phyloP scores from a whole-genome alignment of 306 rosid species.

The Dryas octopetala region DNA sequence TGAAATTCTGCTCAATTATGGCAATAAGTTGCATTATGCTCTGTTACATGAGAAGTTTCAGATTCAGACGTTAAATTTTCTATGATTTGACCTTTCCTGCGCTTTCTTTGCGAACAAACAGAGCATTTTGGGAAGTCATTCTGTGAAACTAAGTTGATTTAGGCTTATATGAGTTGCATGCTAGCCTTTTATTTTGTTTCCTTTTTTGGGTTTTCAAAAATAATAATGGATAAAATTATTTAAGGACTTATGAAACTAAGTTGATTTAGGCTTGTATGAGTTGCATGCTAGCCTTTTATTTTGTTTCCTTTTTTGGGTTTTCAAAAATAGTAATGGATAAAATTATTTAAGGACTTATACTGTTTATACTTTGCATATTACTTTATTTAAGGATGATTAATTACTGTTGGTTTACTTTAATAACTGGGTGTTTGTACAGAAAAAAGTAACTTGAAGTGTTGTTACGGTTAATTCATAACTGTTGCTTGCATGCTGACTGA shows the following conservation, averaged over 20 bases:
- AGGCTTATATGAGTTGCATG: background rate
- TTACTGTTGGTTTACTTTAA: slow-evolving; percentile 14
- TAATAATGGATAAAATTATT: background rate
- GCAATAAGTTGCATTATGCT: background rate
- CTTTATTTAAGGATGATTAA: background rate
- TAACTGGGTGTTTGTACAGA: background rate
- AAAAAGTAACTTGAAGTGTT: background rate
- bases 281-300: background rate
- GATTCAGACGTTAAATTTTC: slow-evolving; percentile 23
- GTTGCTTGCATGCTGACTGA: background rate
- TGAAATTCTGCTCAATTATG: background rate
- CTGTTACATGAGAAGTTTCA: background rate
- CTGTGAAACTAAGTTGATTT: background rate
- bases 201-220: background rate
- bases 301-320: background rate
- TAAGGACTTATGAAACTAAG: background rate
- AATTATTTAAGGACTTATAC: background rate
- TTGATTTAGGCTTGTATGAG: background rate
- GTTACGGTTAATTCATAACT: background rate
- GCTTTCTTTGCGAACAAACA: slow-evolving; percentile 12
- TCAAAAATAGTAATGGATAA: background rate
- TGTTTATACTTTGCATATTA: background rate
- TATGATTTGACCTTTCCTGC: slow-evolving; percentile 10
- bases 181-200: background rate
- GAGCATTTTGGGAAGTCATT: background rate